These are phyloP conservation scores for Chlamydomonas schloesseri DNA, from an alignment of 139 green algal species.

Conservation along the genomic window DNA sequence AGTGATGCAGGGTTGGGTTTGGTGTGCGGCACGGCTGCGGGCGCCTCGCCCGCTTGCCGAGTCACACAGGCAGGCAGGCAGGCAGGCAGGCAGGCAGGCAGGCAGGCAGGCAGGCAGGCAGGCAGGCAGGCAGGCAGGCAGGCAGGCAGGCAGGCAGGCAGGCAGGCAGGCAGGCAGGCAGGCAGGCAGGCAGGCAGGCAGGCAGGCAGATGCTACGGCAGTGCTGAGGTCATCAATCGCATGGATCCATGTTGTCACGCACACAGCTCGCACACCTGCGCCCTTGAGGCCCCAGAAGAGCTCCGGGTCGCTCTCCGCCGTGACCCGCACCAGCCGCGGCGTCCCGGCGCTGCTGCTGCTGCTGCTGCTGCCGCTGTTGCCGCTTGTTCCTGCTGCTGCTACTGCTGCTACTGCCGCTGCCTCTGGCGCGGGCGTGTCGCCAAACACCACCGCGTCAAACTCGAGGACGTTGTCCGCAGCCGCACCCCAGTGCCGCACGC, in stretches of 20 bases:
- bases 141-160: too few species aligned
- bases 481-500: constrained; percentile 17
- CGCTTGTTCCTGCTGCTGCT: background rate
- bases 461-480: constrained; percentile 17
- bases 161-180: too few species aligned
- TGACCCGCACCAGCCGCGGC: constrained; percentile 8
- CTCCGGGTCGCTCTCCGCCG: background rate
- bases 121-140: background rate
- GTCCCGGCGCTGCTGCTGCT: background rate
- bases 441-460: constrained; percentile 23
- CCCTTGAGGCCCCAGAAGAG: constrained; percentile 21
- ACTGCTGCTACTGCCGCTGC: background rate
- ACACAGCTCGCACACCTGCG: background rate
- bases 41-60: too few species aligned
- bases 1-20: too few species aligned
- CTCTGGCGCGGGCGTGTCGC: background rate
- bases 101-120: background rate
- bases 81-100: background rate
- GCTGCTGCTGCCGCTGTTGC: background rate
- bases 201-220: too few species aligned
- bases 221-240: too few species aligned
- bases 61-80: too few species aligned
- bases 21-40: too few species aligned
- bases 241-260: too few species aligned
- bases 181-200: too few species aligned